These are phyloP conservation scores for Candida berthetii DNA, from an alignment of 805 yeast genomes.

Conservation along the genomic window DNA sequence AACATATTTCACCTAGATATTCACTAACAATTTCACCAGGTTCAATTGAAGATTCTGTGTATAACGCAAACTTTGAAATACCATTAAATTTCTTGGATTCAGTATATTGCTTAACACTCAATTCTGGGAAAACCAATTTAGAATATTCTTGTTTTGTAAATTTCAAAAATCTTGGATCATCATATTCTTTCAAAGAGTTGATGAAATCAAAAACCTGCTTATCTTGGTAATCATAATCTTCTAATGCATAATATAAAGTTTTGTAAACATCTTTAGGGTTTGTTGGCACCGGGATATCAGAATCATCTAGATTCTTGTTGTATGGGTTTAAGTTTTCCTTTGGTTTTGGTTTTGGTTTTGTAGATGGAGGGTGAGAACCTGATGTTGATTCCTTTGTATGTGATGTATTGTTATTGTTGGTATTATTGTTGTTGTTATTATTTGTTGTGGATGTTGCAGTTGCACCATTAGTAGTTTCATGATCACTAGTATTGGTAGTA, in stretches of 20 bases:
- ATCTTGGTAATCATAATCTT: conserved; percentile 36
- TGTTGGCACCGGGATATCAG: conserved; percentile 25
- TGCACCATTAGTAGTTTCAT: background rate
- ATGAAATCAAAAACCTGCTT: conserved; percentile 38
- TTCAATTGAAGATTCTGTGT: conserved; percentile 30
- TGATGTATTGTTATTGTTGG: conserved; percentile 2
- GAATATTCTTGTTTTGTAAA: conserved; percentile 18
- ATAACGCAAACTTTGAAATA: conserved; percentile 62
- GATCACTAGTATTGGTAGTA: background rate
- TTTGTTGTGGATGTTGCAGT: background rate
- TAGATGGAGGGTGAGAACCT: background rate
- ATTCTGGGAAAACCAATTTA: conserved; percentile 20
- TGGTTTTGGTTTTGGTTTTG: conserved; percentile 14
- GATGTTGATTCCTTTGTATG: conserved; percentile 3
- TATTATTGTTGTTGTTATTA: background rate
- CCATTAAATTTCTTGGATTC: conserved; percentile 60
- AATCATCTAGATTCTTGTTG: conserved; percentile 26
- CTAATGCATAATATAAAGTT: conserved; percentile 25
- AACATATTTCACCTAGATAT: conserved; percentile 67
- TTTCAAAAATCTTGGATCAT: conserved; percentile 10
- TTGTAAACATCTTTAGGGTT: conserved; percentile 29
- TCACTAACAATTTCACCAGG: conserved; percentile 50
- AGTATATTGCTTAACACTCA: conserved; percentile 49
- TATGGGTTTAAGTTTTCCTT: conserved; percentile 7
- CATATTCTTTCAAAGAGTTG: conserved; percentile 19